Conservation (phyloP, 75 land plant genomes). For the Picea sitchensis region DNA sequence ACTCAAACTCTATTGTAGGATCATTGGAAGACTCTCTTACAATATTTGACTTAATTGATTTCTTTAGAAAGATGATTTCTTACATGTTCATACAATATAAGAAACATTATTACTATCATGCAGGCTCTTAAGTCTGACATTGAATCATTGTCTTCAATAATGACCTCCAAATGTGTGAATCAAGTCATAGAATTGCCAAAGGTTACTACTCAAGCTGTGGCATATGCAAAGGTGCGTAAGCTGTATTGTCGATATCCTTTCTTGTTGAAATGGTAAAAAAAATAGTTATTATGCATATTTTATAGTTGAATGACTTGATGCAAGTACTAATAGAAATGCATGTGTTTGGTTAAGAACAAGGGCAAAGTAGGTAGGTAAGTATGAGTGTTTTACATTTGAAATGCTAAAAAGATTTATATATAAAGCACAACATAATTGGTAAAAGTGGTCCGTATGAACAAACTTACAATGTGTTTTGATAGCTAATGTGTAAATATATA, state of each 20-base stretch:
- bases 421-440: background rate
- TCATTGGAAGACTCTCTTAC: background rate
- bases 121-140: conserved; percentile 37
- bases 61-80: background rate
- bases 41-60: background rate
- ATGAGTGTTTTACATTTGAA: background rate
- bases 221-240: conserved; percentile 35
- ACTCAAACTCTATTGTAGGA: background rate
- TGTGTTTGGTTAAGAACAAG: background rate
- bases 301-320: background rate
- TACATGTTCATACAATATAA: background rate
- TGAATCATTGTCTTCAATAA: conserved; percentile 16
- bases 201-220: conserved; percentile 30
- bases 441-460: background rate
- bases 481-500: background rate
- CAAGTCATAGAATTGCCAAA: conserved; percentile 10
- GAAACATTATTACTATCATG: conserved; percentile 2
- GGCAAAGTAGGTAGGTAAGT: background rate
- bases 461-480: background rate
- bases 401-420: background rate
- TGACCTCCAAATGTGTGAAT: conserved; percentile 7
- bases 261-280: background rate
- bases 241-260: background rate
- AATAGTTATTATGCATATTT: background rate
- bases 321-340: background rate